Percentiles rank a stretch among this genome's conserved stretches.
Evolutionary conservation across 2,329 filamentous ascomycete genomes (phyloP).

Genomic region (Nannizzia gypsea): DNA sequence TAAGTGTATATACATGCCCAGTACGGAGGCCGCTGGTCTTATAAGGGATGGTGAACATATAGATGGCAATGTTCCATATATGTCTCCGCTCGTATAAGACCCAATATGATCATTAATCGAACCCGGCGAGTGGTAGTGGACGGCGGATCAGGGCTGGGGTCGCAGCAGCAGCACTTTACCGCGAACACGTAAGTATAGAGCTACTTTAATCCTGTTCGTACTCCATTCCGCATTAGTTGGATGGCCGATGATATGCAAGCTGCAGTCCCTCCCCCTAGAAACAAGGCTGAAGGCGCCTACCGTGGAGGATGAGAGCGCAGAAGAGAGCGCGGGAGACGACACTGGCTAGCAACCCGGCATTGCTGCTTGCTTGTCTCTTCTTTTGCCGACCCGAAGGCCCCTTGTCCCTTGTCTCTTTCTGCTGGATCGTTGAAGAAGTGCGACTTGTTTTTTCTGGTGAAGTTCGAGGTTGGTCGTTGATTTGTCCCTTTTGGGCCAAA

Average conservation of each 20-base stretch:
- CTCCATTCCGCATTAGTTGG: not conserved
- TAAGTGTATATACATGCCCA: not conserved
- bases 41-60: not conserved
- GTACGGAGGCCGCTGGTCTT: not conserved
- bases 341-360: not conserved
- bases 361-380: not conserved
- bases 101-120: too few relatives aligned
- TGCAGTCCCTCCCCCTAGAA: not conserved
- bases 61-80: not conserved
- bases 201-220: not conserved
- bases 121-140: not conserved
- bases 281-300: not conserved
- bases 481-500: not conserved
- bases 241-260: not conserved
- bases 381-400: not conserved
- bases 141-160: not conserved
- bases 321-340: not conserved
- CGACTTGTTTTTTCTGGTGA: not conserved
- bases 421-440: not conserved
- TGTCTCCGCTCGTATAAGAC: not conserved
- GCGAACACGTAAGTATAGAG: not conserved
- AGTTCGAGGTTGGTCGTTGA: not conserved
- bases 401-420: too few relatives aligned
- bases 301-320: not conserved
- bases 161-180: not conserved